These are phyloP conservation scores for Rhipidocladum racemiflorum DNA, from an alignment of 176 grass and related monocot species.

Conservation along the genomic window DNA sequence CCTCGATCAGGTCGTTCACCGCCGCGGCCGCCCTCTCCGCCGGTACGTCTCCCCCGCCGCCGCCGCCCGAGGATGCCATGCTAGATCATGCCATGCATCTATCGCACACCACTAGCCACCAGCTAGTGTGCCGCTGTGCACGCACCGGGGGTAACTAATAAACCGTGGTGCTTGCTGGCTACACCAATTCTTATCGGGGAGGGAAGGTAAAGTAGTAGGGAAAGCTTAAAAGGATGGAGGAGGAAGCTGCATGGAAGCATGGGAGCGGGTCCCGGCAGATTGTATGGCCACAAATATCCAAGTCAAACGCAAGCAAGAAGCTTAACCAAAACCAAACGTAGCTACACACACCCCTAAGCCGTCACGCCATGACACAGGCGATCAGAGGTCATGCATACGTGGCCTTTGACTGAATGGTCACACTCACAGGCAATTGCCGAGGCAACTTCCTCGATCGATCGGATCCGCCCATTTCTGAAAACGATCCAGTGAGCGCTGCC, in stretches of 20 bases:
- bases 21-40: constrained; percentile 17
- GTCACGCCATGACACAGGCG: constrained; percentile 38
- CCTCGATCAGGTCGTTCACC: constrained; percentile 34
- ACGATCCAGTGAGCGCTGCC: neutral
- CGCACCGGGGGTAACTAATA: neutral
- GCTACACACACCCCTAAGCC: neutral
- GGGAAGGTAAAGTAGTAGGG: neutral
- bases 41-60: constrained; percentile 16
- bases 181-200: constrained; percentile 5
- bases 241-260: constrained; percentile 38
- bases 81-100: constrained; percentile 7
- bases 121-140: neutral
- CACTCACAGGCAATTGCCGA: neutral
- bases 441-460: constrained; percentile 21
- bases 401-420: constrained; percentile 27
- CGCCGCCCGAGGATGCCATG: neutral
- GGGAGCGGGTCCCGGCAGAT: neutral
- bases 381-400: constrained; percentile 12
- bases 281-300: neutral
- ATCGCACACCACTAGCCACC: neutral
- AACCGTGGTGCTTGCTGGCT: neutral
- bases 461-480: neutral
- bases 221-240: neutral
- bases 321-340: neutral
- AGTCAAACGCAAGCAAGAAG: neutral